Base-by-base conservation (phyloP, 805 yeast species). In the Lipomyces oligophaga region DNA sequence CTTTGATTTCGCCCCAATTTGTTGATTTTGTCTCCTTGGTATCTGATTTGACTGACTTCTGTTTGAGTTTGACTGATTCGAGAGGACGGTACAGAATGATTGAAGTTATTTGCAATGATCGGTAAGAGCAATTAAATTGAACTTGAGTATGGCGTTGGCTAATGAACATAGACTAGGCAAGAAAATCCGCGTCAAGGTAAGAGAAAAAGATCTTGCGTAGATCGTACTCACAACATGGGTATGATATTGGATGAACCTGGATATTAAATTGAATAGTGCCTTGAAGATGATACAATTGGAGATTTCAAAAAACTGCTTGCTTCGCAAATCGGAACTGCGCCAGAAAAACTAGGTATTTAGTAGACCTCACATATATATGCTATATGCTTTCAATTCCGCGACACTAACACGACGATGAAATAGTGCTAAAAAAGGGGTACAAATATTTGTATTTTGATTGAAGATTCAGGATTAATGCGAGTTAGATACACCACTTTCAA, bases 291-390 rank as follows among this genome's bases (percentile, higher is more conserved):
- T 64, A 75, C 88, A 0, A 74, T 90, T 8, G 96, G 93, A 1
- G 97, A 93, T 61, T 83, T 93, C 66, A 90, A 93, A 68, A 81
- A 81, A 63, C 77, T 90, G 1, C 65, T 93, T 7, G 81, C 89
- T 0, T 69, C 87, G 7, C 97, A 90, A 64, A 76, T 85, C 16
- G 96, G 96, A 1, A 81, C 87, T 1, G 66, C 81, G 1, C 69
- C 78, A 16, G 84, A 80, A 18, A 79, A 79, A 54, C 59, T 70
- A 25, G 55, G 66, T 63, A 58, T 11, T 63, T 57, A 5, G 4
- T 5, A n/a, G 5, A n/a, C 8, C 30, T 8, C 10, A 15, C 10
- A 15, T 34, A 5, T 18, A 25, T 15, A 7, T 11, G 11, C n/a
- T 34, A 34, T 57, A 16, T 41, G 21, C 13, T 21, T 11, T 11